Evolutionary conservation across 331 rosid genomes (phyloP).

Genomic region (Rhamnella rubrinervis): DNA sequence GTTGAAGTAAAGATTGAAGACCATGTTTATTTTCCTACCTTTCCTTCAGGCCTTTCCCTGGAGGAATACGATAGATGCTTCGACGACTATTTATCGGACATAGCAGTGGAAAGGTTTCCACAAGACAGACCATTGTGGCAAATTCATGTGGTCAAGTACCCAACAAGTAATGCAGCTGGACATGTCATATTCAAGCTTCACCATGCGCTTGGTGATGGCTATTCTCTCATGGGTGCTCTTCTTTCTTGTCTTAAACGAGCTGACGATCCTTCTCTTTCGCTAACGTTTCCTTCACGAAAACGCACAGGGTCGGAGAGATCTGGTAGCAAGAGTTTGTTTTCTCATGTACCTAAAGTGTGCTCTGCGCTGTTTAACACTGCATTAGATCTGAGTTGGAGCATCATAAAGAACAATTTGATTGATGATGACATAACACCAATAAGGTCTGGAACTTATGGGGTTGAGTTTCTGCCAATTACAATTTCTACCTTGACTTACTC

Average conservation of each 20-base stretch:
- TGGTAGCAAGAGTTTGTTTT: background rate
- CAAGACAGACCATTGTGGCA: slow-evolving; percentile 21
- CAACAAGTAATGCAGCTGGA: slow-evolving; percentile 38
- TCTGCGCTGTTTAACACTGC: slow-evolving; percentile 16
- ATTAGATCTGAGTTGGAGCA: slow-evolving; percentile 40
- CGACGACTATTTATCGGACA: slow-evolving; percentile 8
- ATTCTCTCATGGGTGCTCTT: slow-evolving; percentile 33
- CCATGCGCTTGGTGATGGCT: slow-evolving; percentile 64
- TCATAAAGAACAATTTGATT: slow-evolving; percentile 24
- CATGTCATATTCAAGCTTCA: slow-evolving; percentile 44
- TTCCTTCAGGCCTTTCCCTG: background rate
- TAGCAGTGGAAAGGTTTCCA: slow-evolving; percentile 13
- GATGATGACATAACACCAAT: slow-evolving; percentile 51
- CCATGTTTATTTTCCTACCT: slow-evolving; percentile 6
- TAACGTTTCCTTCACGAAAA: slow-evolving; percentile 40
- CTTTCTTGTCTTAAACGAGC: slow-evolving; percentile 49
- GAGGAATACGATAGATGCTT: background rate
- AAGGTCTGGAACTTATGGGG: slow-evolving; percentile 33
- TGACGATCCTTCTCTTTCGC: slow-evolving; percentile 37
- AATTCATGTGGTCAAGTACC: slow-evolving; percentile 44
- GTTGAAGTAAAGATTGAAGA: slow-evolving; percentile 10
- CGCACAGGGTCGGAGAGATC: background rate
- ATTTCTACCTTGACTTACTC: slow-evolving; percentile 27
- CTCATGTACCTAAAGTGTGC: slow-evolving; percentile 16
- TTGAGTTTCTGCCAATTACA: slow-evolving; percentile 24